Evolutionary conservation across 2,329 filamentous ascomycete genomes (phyloP), one percentile per base, ranked within the genome.

Genomic region (Phaeosphaeria sp.): DNA sequence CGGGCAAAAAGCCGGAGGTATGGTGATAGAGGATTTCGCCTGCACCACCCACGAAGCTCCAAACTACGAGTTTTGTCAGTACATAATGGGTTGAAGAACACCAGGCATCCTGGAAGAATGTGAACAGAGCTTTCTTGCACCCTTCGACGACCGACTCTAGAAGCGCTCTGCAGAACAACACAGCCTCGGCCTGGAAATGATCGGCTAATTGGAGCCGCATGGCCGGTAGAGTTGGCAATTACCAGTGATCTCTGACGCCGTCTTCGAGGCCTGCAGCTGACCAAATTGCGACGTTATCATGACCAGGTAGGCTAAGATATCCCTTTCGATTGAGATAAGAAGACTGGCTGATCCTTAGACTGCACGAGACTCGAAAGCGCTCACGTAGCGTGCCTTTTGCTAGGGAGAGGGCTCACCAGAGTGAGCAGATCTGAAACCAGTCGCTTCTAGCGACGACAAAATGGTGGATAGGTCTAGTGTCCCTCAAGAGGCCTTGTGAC

Each of bases 201-300:
- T 21, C 47, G 47, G 47, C 47, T 49, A 36, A 49, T 49, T 49
- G 47, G 27, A 49, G 15, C 17, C 33, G 47, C 47, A 49, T 49
- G 25, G 47, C n/a, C 47, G 47, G 42, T 15, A 36, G 33, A 36
- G 47, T 49, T 17, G 15, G 27, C 21, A 20, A 4, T 49, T n/a
- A 21, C 25, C 33, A 36, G 13, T 30, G 23, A 9, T 27, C 46
- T 27, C 30, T 13, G 47, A 39, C 10, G 18, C 3, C 20, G n/a
- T 39, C 3, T 6, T 39, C 15, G 3, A 39, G 6, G 18, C 22
- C 10, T 39, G 47, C 47, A 49, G 25, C 47, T 21, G 47, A 39
- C 18, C 15, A 36, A 6, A 36, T 30, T 36, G 25, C 13, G 23
- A 13, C 10, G 25, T 36, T 20, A 21, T 49, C 25, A 49, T 30